Base-by-base conservation (phyloP, 2,329 filamentous ascomycete species). In the Fusarium protoensiforme region DNA sequence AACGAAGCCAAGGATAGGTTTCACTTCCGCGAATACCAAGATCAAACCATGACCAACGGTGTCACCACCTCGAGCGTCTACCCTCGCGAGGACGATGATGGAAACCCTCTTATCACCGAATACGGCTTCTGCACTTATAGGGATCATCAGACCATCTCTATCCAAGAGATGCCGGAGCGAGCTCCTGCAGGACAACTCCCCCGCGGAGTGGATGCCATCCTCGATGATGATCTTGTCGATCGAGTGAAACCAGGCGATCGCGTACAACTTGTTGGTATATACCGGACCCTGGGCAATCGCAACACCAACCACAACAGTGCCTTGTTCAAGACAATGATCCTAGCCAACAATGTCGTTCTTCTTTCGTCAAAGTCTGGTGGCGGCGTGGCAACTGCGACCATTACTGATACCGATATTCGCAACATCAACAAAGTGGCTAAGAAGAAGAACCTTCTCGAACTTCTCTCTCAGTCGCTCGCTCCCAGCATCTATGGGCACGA, bases 391-490 rank as follows among this genome's bases (percentile, higher is more conserved):
- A 93, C 97, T 69, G 93, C 95, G 18, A 93, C 91, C 7, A 98
- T 99, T 76, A 98, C 96, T 20, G 96, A 98, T 82, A 96, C 93
- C 1, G 96, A 99, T 80, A 97, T 99, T 80, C 93, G 96, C 78
- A 98, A 99, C 81, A 99, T 99, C 87, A 98, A 98, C 87, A 98
- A 97, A 83, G 89, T 98, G 64, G 88, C 96, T 11, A 99, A 98
- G 87, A 96, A 96, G 83, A 95, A 92, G 84, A 95, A 96, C 72
- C 89, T 98, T 5, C 97, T 99, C 74, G 94, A 98, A 63, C 86
- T 99, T 48, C 88, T 99, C 8, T 96, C 96, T 1, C 95, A 98
- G 78, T 98, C 96, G 2, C 87, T 99, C 22, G 96, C 96, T 2
- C 96, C 96, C 0, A 98, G 95, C 84, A 99, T 99, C 67, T 98